Evolutionary conservation across 1,139 yeast genomes (phyloP).

Genomic region (Scheffersomyces titani): DNA sequence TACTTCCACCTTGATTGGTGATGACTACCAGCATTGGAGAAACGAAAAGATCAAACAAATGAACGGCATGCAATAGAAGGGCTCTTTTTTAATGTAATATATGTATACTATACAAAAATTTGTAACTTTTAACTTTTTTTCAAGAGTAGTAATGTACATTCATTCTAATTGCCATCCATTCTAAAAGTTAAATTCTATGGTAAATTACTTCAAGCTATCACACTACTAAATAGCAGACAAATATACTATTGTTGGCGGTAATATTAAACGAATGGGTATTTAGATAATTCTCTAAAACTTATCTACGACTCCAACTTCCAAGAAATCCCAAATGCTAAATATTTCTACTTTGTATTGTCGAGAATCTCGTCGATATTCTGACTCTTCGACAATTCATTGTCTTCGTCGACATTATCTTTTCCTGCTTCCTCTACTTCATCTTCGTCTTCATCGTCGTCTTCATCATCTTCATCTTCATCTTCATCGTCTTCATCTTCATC

Average conservation of each 20-base stretch:
- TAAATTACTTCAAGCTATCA: neutral
- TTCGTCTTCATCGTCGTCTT: slow-evolving; percentile 43
- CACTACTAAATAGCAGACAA: neutral
- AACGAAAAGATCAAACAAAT: slow-evolving; percentile 39
- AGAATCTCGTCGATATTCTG: neutral
- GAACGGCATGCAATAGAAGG: slow-evolving; percentile 13
- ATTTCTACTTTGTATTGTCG: neutral
- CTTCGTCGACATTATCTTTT: slow-evolving; percentile 31
- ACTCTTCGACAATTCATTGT: neutral
- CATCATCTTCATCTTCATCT: slow-evolving; percentile 50
- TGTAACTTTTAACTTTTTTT: no score
- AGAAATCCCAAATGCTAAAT: neutral
- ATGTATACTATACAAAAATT: neutral
- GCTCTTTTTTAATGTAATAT: neutral
- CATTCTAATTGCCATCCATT: neutral
- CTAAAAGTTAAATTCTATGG: neutral
- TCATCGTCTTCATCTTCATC: slow-evolving; percentile 44
- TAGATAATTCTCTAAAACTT: neutral
- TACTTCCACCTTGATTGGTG: slow-evolving; percentile 43
- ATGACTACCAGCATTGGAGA: slow-evolving; percentile 46
- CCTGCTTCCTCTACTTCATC: slow-evolving; percentile 48
- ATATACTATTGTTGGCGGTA: neutral
- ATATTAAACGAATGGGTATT: neutral
- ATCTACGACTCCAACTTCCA: neutral
- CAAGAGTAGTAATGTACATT: neutral